Evolutionary conservation across 306 rosid genomes (phyloP).

Genomic region (Dalbergia oliveri): DNA sequence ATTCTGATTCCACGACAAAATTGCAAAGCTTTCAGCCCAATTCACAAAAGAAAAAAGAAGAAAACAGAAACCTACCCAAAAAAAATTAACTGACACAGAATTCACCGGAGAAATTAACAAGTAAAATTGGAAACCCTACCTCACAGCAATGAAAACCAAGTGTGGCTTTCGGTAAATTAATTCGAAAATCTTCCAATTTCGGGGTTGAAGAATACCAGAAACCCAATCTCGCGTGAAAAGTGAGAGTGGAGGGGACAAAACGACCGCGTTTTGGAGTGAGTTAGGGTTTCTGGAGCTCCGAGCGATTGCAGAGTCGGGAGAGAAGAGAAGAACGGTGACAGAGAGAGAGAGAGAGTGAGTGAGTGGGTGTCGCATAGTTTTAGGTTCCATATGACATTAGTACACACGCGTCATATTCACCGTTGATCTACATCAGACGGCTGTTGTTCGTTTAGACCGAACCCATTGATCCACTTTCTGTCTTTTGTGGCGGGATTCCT

Average conservation of each 20-base stretch:
- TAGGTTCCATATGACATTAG: slow-evolving; percentile 38
- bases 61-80: not conserved
- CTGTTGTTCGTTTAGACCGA: slow-evolving; percentile 3
- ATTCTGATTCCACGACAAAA: not conserved
- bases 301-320: slow-evolving; percentile 47
- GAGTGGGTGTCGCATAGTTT: slow-evolving; percentile 43
- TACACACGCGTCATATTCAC: slow-evolving; percentile 37
- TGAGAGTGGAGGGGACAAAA: slow-evolving; percentile 24
- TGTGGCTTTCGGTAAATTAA: not conserved
- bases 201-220: not conserved
- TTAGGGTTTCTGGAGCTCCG: slow-evolving; percentile 48
- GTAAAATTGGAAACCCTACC: slow-evolving; percentile 32
- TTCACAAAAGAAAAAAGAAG: not conserved
- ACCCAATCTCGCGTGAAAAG: not conserved
- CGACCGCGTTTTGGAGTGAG: slow-evolving; percentile 41
- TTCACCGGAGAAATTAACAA: not conserved
- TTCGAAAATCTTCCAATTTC: not conserved
- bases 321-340: slow-evolving; percentile 32
- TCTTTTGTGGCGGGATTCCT: slow-evolving; percentile 13
- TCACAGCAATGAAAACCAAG: slow-evolving; percentile 40
- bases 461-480: not conserved
- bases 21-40: not conserved
- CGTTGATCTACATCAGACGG: slow-evolving; percentile 51
- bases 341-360: slow-evolving; percentile 40
- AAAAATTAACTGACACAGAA: not conserved